A percentile compares a stretch with the other conserved stretches of the same genome.
Conservation (phyloP, 2,329 filamentous ascomycete genomes). For the Penicillium sp. region DNA sequence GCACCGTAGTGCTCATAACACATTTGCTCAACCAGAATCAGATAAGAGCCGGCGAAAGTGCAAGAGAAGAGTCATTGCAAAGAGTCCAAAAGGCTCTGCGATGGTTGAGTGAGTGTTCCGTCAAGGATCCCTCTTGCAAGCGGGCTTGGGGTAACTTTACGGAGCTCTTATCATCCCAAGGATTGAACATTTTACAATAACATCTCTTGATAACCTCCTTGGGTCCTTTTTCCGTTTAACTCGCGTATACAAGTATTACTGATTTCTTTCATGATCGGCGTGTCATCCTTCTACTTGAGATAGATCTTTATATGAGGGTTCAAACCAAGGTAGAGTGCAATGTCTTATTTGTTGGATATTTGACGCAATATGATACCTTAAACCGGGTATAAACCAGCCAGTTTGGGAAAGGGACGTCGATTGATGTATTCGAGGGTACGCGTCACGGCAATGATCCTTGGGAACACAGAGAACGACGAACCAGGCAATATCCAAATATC, state of each 20-base stretch:
- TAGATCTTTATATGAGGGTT: neutral
- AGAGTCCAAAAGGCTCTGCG: conserved; percentile 35
- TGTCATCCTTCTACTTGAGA: neutral
- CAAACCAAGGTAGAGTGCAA: neutral
- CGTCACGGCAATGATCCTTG: neutral
- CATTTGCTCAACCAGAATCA: conserved; percentile 34
- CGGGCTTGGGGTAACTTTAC: conserved; percentile 34
- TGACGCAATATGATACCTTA: neutral
- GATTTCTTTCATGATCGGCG: neutral
- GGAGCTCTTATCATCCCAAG: conserved; percentile 25
- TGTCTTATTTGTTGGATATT: too few species aligned
- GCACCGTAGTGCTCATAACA: conserved; percentile 39
- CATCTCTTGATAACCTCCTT: neutral
- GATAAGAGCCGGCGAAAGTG: conserved; percentile 28
- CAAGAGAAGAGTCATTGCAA: conserved; percentile 24
- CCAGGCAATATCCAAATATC: neutral
- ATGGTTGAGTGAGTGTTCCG: conserved; percentile 39
- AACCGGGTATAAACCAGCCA: neutral
- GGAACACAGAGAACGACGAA: neutral
- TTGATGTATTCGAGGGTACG: neutral
- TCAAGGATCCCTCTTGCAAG: conserved; percentile 30
- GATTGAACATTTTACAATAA: conserved; percentile 9
- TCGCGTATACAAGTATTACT: neutral
- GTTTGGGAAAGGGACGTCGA: neutral
- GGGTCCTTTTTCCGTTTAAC: neutral